Base-by-base conservation (phyloP, 73 alveolate genomes). In the Paramecium primaurelia region DNA sequence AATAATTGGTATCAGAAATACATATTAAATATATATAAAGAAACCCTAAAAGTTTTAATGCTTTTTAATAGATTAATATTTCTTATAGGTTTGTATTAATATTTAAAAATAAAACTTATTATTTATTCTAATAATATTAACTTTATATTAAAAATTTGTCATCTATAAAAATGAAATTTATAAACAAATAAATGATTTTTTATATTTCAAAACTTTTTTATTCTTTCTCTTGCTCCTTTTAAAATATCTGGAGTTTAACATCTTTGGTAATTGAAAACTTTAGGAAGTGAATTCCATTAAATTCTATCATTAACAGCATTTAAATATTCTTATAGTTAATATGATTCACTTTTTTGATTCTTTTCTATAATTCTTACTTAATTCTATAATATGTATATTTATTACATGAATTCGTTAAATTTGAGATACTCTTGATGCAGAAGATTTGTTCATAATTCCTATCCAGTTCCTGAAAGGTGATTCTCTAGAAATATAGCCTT, bases 381-480 rank as follows among this genome's bases (percentile, higher is more conserved):
- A n/a, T 64, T 64, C 84, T 64, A 28, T 32, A 28, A 2, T 64
- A 64, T 34, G 12, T 12, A 28, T 32, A 32, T 11, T 11, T 30
- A 32, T 64, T 64, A 64, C 84, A 34, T 64, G 18, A 32, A 64
- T 64, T 14, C 47, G 42, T 64, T 64, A 34, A 32, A 64, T 64
- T 34, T 64, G 47, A 3, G 51, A 64, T 64, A 64, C 26, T 64
- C 49, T 64, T 1, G 20, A 32, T 32, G 47, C 47, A 11, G 18
- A 32, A 4, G 84, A 34, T 28, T 64, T 64, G 6, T 64, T 64
- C 51, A 34, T 22, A 89, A 60, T 83, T 42, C 94, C 94, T 36
- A 89, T 34, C 84, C 80, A 89, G 30, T 89, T 89, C 16, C 64
- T 60, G 34, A 59, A 89, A 22, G 94, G 86, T 73, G 88, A 89